Conservation (phyloP, 2,329 filamentous ascomycete species). For the Neonectria punicea region DNA sequence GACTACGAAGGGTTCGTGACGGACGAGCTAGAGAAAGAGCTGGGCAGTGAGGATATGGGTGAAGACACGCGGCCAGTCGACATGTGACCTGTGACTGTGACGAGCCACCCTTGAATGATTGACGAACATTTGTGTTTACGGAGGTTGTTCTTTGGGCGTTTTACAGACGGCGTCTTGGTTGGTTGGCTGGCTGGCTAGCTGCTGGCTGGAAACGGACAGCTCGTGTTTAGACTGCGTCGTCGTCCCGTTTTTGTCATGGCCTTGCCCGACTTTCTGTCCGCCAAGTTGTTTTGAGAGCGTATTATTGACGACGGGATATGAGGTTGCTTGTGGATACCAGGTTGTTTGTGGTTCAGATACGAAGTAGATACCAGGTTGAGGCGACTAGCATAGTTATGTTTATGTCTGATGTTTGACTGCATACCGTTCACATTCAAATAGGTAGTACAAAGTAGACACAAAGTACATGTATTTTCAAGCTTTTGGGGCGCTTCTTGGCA, state of each 20-base stretch:
- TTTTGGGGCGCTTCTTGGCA: neutral
- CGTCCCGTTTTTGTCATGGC: neutral
- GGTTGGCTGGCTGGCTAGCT: conserved; percentile 2
- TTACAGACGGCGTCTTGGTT: conserved; percentile 8
- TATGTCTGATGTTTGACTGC: neutral
- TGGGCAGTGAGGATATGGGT: conserved; percentile 70
- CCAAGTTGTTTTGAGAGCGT: neutral
- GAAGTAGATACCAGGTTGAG: neutral
- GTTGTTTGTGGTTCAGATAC: neutral
- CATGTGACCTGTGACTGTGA: conserved; percentile 45
- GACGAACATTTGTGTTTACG: conserved; percentile 7
- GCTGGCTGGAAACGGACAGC: conserved; percentile 3
- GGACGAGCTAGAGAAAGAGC: conserved; percentile 89
- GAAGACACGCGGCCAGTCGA: conserved; percentile 66
- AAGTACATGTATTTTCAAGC: neutral
- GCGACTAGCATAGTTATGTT: neutral
- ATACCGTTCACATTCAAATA: neutral
- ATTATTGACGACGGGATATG: conserved; percentile 14
- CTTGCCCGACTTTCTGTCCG: neutral
- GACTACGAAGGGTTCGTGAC: conserved; percentile 95
- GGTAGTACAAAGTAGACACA: too few species aligned
- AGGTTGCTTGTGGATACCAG: conserved; percentile 22
- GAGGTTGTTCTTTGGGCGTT: conserved; percentile 14
- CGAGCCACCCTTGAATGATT: conserved; percentile 28
- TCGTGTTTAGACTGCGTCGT: conserved; percentile 1